phyloP scores from a whole-genome alignment of 2,329 filamentous ascomycete genomes.

The Cercospora brassicicola region DNA sequence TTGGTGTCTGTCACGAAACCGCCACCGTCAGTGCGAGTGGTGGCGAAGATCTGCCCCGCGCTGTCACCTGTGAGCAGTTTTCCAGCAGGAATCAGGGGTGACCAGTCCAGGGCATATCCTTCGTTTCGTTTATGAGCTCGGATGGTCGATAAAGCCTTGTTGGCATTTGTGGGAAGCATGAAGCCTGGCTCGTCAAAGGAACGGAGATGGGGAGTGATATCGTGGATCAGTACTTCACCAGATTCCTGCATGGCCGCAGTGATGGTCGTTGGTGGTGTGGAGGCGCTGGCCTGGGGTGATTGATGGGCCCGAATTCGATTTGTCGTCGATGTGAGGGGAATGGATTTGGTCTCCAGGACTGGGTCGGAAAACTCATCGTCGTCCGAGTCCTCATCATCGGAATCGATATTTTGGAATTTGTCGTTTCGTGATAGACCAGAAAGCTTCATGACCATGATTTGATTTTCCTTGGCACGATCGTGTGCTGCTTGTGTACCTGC shows the following conservation, averaged over 20 bases:
- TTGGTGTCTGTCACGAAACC: slow-evolving; percentile 85
- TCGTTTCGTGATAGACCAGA: slow-evolving; percentile 89
- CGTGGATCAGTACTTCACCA: slow-evolving; percentile 84
- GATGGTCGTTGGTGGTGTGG: slow-evolving; percentile 73
- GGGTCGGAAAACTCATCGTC: slow-evolving; percentile 76
- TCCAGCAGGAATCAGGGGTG: slow-evolving; percentile 72
- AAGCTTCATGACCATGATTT: slow-evolving; percentile 94
- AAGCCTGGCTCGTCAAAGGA: slow-evolving; percentile 89
- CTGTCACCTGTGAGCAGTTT: slow-evolving; percentile 92
- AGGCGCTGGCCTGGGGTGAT: slow-evolving; percentile 68
- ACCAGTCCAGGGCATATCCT: slow-evolving; percentile 98
- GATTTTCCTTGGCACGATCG: slow-evolving; percentile 76
- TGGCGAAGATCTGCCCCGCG: slow-evolving; percentile 83
- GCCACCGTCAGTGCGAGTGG: slow-evolving; percentile 81
- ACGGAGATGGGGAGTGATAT: slow-evolving; percentile 83
- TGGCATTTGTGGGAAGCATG: slow-evolving; percentile 75
- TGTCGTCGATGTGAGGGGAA: slow-evolving; percentile 81
- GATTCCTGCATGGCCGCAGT: slow-evolving; percentile 93
- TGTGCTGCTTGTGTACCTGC: slow-evolving; percentile 88
- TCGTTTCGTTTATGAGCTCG: slow-evolving; percentile 82
- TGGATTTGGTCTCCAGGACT: slow-evolving; percentile 87
- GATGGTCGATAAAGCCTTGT: slow-evolving; percentile 84
- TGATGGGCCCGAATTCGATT: slow-evolving; percentile 92
- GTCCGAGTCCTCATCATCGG: slow-evolving; percentile 64
- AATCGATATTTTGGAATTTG: slow-evolving; percentile 65